Percentiles rank a stretch among this genome's conserved stretches.
Evolutionary conservation across 2,329 filamentous ascomycete genomes (phyloP).

Genomic region (Alternaria solani): DNA sequence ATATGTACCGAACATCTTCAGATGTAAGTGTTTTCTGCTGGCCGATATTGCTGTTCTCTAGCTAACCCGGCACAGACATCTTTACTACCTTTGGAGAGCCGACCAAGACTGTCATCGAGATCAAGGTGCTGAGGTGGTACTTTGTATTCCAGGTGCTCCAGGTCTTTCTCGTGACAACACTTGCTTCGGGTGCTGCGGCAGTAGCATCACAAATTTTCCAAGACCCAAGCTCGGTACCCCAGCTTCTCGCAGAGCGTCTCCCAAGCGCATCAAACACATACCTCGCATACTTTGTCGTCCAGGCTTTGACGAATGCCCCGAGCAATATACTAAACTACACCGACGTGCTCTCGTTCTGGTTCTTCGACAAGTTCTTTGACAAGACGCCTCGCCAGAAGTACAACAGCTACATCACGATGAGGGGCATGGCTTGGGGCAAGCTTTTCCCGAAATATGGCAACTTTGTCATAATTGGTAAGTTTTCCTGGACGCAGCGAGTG

Average conservation of each 20-base stretch:
- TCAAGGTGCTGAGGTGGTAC: slow-evolving; percentile 90
- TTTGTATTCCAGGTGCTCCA: slow-evolving; percentile 92
- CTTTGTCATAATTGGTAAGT: slow-evolving; percentile 52
- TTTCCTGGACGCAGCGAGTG: background rate
- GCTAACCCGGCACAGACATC: slow-evolving; percentile 62
- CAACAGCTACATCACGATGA: slow-evolving; percentile 42
- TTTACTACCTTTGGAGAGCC: slow-evolving; percentile 83
- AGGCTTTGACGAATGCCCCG: slow-evolving; percentile 82
- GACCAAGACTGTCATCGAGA: slow-evolving; percentile 79
- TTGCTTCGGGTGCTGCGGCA: slow-evolving; percentile 80
- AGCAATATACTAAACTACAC: slow-evolving; percentile 76
- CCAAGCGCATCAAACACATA: slow-evolving; percentile 93
- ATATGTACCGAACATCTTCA: slow-evolving; percentile 85
- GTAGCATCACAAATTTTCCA: slow-evolving; percentile 69
- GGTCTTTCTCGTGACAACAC: slow-evolving; percentile 86
- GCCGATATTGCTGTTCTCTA: background rate
- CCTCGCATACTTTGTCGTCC: slow-evolving; percentile 91
- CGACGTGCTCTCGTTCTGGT: slow-evolving; percentile 75
- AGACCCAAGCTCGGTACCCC: slow-evolving; percentile 68
- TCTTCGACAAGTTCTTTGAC: slow-evolving; percentile 78
- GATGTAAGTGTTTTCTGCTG: slow-evolving; percentile 63
- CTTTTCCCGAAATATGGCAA: slow-evolving; percentile 53
- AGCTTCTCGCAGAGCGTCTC: slow-evolving; percentile 74
- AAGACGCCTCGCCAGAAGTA: slow-evolving; percentile 68
- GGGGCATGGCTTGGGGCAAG: slow-evolving; percentile 51